Evolutionary conservation across 768 basidiomycete genomes (phyloP).

Genomic region (Candolleomyces eurysporus): DNA sequence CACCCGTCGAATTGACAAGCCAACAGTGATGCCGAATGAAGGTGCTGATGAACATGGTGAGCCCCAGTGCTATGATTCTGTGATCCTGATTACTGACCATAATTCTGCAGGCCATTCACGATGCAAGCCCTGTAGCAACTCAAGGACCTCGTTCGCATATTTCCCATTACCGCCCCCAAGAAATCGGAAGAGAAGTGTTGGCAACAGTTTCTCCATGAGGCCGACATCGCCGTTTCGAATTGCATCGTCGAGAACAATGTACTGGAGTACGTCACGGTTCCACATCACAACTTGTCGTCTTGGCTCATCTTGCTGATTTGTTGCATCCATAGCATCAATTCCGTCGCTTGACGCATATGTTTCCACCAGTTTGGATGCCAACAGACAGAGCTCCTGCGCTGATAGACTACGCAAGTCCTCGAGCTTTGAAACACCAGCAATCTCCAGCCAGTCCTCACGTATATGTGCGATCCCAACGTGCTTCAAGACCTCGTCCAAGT

Average conservation of each 20-base stretch:
- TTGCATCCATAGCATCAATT: neutral
- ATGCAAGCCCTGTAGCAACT: slow-evolving; percentile 28
- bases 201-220: slow-evolving; percentile 30
- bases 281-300: slow-evolving; percentile 29
- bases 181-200: slow-evolving; percentile 30
- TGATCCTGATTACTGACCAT: slow-evolving; percentile 15
- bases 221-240: slow-evolving; percentile 38
- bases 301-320: slow-evolving; percentile 22
- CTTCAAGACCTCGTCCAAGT: slow-evolving; percentile 32
- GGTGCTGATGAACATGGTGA: slow-evolving; percentile 10
- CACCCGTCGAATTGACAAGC: slow-evolving; percentile 28
- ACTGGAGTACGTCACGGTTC: slow-evolving; percentile 34
- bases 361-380: neutral
- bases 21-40: slow-evolving; percentile 28
- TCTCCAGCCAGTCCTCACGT: slow-evolving; percentile 26
- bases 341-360: neutral
- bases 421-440: slow-evolving; percentile 21
- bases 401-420: slow-evolving; percentile 20
- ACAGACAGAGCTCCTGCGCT: neutral
- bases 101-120: slow-evolving; percentile 29
- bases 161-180: slow-evolving; percentile 31
- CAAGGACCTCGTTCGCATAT: slow-evolving; percentile 31
- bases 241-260: slow-evolving; percentile 32
- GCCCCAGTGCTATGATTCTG: too few relatives aligned
- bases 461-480: slow-evolving; percentile 38